Evolutionary conservation across 108 stramenopile genomes (phyloP).

Genomic region (Skeletonema grethae): DNA sequence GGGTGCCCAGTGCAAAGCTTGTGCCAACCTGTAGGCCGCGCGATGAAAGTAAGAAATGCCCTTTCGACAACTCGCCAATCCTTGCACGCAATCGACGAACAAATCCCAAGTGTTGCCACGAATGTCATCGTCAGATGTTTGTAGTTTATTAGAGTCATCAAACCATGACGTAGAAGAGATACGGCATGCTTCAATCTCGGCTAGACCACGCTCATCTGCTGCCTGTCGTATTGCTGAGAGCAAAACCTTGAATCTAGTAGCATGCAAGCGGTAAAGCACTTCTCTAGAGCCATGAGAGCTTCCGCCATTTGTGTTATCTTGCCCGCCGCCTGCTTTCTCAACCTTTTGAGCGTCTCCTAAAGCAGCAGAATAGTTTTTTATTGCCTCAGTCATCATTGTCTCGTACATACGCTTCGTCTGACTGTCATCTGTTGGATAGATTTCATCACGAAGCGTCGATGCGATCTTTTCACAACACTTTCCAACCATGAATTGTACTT

Average conservation of each 20-base stretch:
- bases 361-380: slow-evolving; percentile 61
- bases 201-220: slow-evolving; percentile 44
- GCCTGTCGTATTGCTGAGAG: slow-evolving; percentile 53
- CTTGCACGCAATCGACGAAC: slow-evolving; percentile 67
- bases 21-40: slow-evolving; percentile 78
- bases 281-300: slow-evolving; percentile 82
- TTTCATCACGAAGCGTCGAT: slow-evolving; percentile 55
- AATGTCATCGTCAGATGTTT: slow-evolving; percentile 6
- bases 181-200: slow-evolving; percentile 71
- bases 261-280: slow-evolving; percentile 80
- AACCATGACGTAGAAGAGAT: slow-evolving; percentile 59
- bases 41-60: slow-evolving; percentile 80
- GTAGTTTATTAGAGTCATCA: slow-evolving; percentile 20
- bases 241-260: slow-evolving; percentile 77
- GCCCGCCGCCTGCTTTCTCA: slow-evolving; percentile 53
- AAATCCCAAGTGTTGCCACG: slow-evolving; percentile 69
- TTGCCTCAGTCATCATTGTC: slow-evolving; percentile 51
- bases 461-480: slow-evolving; percentile 89
- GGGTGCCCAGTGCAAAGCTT: slow-evolving; percentile 84
- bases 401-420: slow-evolving; percentile 60
- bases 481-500: slow-evolving; percentile 80
- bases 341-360: slow-evolving; percentile 50
- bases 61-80: slow-evolving; percentile 62
- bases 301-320: slow-evolving; percentile 64
- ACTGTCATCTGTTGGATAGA: slow-evolving; percentile 23